A percentile compares a stretch with the other conserved stretches of the same genome.
Evolutionary conservation across 495 filamentous ascomycete genomes (phyloP).

Genomic region (Echria macrotheca): DNA sequence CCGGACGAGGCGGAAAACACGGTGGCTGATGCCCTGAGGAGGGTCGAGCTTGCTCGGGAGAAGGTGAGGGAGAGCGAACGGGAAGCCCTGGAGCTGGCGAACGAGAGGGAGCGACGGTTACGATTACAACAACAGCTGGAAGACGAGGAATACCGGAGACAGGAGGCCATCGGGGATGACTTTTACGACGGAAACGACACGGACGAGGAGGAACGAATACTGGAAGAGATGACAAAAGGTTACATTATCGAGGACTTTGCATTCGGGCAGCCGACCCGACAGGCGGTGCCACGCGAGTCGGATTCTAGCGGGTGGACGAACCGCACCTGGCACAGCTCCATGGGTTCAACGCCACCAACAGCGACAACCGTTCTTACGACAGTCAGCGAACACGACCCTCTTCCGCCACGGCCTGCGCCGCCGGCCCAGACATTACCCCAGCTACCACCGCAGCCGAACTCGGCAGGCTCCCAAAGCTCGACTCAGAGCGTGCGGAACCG

Average conservation of each 20-base stretch:
- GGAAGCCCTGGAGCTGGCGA: slow-evolving; percentile 64
- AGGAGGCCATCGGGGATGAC: slow-evolving; percentile 23
- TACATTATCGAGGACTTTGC: slow-evolving; percentile 86
- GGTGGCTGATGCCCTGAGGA: slow-evolving; percentile 56
- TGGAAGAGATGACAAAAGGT: slow-evolving; percentile 88
- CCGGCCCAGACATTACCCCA: slow-evolving; percentile 29
- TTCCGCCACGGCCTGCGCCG: slow-evolving; percentile 31
- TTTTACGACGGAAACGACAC: slow-evolving; percentile 65
- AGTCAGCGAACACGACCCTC: slow-evolving; percentile 57
- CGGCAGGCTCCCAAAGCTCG: slow-evolving; percentile 26
- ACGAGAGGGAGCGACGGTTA: slow-evolving; percentile 43
- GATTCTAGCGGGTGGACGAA: slow-evolving; percentile 80
- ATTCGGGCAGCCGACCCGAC: slow-evolving; percentile 67
- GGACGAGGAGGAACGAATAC: slow-evolving; percentile 83
- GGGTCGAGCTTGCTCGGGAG: slow-evolving; percentile 74
- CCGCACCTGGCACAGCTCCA: slow-evolving; percentile 83
- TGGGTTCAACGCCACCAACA: slow-evolving; percentile 70
- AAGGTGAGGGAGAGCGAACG: slow-evolving; percentile 70
- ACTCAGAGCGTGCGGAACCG: slow-evolving; percentile 65
- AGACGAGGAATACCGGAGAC: slow-evolving; percentile 34
- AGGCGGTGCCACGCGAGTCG: slow-evolving; percentile 78
- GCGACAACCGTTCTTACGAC: slow-evolving; percentile 68
- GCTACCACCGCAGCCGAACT: slow-evolving; percentile 26
- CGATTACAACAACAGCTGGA: slow-evolving; percentile 31
- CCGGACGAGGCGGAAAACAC: slow-evolving; percentile 41